phyloP scores from a whole-genome alignment of 805 yeast genomes.

The Kazachstania bromeliacearum region DNA sequence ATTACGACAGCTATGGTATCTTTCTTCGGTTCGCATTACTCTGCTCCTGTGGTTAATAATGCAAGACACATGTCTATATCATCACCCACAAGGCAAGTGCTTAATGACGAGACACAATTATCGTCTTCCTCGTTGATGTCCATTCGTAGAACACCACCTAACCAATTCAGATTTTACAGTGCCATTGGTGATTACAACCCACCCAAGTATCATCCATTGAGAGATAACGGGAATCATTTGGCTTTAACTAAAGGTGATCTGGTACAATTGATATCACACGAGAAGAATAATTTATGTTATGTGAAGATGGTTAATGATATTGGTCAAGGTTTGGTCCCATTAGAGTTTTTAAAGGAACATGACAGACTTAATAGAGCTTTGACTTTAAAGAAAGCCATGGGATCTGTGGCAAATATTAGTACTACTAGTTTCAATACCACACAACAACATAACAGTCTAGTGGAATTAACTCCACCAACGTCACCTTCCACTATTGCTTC shows the following conservation, averaged over 20 bases:
- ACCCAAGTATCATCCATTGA: not conserved
- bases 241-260: constrained; percentile 6
- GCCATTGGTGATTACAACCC: not conserved
- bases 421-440: not conserved
- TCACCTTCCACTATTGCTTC: constrained; percentile 16
- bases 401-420: not conserved
- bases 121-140: not conserved
- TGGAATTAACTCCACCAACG: constrained; percentile 14
- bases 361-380: constrained; percentile 4
- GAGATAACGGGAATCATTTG: constrained; percentile 1
- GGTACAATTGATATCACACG: constrained; percentile 12
- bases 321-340: constrained; percentile 12
- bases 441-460: not conserved
- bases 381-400: not conserved
- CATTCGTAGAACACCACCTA: not conserved
- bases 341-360: constrained; percentile 8
- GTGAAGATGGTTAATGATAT: constrained; percentile 11
- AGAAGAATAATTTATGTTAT: constrained; percentile 5
- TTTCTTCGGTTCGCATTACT: not conserved
- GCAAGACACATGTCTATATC: not conserved
- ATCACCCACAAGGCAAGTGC: not conserved
- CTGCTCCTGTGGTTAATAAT: not conserved
- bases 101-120: not conserved
- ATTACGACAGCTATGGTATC: not conserved
- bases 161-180: not conserved